Base-by-base conservation (phyloP, 495 filamentous ascomycete genomes). In the Hyaloscypha finlandica region DNA sequence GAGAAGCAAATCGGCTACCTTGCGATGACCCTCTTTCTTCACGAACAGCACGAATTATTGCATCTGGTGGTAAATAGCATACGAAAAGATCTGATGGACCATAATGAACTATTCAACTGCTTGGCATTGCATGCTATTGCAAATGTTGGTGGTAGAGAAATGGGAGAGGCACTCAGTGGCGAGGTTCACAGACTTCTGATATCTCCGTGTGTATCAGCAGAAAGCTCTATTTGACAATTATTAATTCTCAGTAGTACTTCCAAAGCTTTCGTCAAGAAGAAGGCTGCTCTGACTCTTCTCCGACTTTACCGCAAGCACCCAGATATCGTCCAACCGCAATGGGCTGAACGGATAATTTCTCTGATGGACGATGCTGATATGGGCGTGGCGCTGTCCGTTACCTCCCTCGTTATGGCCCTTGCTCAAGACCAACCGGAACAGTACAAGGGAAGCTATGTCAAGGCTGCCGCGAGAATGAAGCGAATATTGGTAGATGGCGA, bases 1-100 rank as follows among this genome's bases (percentile, higher is more conserved):
- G 96, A 99, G 77, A 99, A 99, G 81, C 96, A 99, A 80, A 99
- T 99, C 71, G 96, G 96, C 57, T 99, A 99, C 74, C 83, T 99
- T 69, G 96, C 95, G 8, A 95, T 99, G 73, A 99, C 96, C 4
- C 82, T 99, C 42, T 98, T 99, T 77, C 81, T 99, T 30, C 95
- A 99, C 78, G 96, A 99, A 77, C 84, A 97, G 69, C 96, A 99
- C 79, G 96, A 99, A 73, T 83, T 99, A 63, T 78, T 99, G 59
- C 96, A 97, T 77, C 78, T 99, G 67, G 96, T 98, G 29, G 92
- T 99, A 63, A 99, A 99, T 80, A 98, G 95, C 74, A 98, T 99
- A 77, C 84, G 95, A 69, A 99, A 99, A 77, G 96, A 99, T 73
- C 75, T 99, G 61, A 77, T 93, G 68, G 94, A 97, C 80, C 86